Percentiles rank a stretch among this genome's conserved stretches.
phyloP scores from a whole-genome alignment of 768 basidiomycete genomes.

The Tulasnella calospora region DNA sequence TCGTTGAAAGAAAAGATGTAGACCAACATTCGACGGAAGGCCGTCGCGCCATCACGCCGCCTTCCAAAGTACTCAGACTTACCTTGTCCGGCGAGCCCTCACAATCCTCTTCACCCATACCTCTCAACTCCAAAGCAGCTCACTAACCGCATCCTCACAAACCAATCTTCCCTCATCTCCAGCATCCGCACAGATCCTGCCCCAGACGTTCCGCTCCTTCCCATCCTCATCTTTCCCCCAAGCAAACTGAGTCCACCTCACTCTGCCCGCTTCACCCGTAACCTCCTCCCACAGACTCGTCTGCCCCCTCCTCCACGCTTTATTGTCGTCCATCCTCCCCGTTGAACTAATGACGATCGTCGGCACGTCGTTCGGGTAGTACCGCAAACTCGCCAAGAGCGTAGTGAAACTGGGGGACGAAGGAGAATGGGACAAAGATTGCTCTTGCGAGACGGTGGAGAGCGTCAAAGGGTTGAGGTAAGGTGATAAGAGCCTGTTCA shows the following conservation, averaged over 20 bases:
- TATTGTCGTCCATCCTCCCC: not conserved
- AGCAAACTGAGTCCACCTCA: not conserved
- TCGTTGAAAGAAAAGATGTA: not conserved
- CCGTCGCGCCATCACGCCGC: not conserved
- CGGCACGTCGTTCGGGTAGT: constrained; percentile 6
- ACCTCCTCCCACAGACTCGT: constrained; percentile 2
- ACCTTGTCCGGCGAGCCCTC: not conserved
- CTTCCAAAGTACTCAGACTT: not conserved
- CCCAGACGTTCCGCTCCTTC: not conserved
- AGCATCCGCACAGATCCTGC: not conserved
- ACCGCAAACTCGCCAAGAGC: not conserved
- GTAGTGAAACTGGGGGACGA: not conserved
- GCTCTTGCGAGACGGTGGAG: not conserved
- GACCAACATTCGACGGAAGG: not conserved
- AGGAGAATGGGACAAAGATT: not conserved
- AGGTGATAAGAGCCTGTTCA: not conserved
- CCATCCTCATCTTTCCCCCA: not conserved
- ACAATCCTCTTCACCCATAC: not conserved
- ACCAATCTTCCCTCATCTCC: not conserved
- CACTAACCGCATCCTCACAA: not conserved
- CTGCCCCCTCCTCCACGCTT: not conserved
- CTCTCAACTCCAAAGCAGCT: not conserved
- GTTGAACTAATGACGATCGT: not conserved
- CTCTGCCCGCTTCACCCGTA: not conserved
- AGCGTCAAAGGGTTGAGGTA: not conserved